Conservation (phyloP, 495 filamentous ascomycete genomes). For the Cairneyella variabilis region DNA sequence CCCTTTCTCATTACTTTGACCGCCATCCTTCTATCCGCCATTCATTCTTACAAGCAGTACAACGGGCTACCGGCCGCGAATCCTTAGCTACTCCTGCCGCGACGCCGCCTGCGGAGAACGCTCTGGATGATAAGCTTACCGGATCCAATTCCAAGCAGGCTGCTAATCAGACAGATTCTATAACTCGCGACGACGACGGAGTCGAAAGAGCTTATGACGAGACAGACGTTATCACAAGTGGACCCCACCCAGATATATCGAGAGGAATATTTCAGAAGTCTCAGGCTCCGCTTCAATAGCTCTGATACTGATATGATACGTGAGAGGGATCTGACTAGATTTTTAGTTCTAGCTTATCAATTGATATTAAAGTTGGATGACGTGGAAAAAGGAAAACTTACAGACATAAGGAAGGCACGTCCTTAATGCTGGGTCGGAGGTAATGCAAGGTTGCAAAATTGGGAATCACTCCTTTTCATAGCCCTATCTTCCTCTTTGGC, state of each 20-base stretch:
- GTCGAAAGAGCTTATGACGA: conserved; percentile 5
- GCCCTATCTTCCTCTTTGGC: too few species aligned
- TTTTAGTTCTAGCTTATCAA: too few species aligned
- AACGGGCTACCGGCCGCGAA: conserved; percentile 4
- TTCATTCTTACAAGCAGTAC: conserved; percentile 7
- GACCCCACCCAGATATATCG: neutral
- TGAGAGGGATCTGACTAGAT: too few species aligned
- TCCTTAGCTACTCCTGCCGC: conserved; percentile 1
- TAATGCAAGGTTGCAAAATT: too few species aligned
- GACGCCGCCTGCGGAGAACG: conserved; percentile 4
- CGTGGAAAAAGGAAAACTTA: too few species aligned
- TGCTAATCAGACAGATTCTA: conserved; percentile 4
- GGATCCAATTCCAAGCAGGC: neutral
- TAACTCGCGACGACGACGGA: conserved; percentile 2
- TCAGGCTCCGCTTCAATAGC: too few species aligned
- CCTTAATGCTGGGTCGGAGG: too few species aligned
- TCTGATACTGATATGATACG: too few species aligned
- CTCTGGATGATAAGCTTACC: conserved; percentile 4
- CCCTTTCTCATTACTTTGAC: conserved; percentile 13
- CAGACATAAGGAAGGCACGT: too few species aligned
- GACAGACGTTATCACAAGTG: neutral
- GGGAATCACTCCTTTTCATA: too few species aligned
- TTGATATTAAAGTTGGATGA: too few species aligned
- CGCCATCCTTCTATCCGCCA: conserved; percentile 5
- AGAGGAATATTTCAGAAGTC: too few species aligned